Percentiles rank a stretch among this genome's conserved stretches.
Conservation (phyloP, 495 filamentous ascomycete genomes). For the Lepidopterella palustris region DNA sequence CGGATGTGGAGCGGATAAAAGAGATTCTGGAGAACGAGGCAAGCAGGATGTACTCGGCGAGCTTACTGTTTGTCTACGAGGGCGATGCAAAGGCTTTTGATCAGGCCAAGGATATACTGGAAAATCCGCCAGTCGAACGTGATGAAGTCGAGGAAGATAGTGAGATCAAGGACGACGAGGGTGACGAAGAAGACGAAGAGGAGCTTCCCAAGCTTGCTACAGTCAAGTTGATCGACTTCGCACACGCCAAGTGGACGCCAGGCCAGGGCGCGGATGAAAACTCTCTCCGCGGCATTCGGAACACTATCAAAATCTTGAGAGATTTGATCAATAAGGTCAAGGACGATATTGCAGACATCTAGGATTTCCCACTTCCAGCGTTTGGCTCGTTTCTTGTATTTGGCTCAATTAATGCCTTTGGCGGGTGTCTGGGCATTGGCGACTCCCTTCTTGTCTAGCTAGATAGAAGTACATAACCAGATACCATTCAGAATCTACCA, state of each 20-base stretch:
- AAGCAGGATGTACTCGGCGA: slow-evolving; percentile 90
- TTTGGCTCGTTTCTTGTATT: too few species aligned
- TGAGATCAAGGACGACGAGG: slow-evolving; percentile 50
- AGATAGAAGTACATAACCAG: slow-evolving; percentile 5
- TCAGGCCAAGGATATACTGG: slow-evolving; percentile 53
- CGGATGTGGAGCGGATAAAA: slow-evolving; percentile 60
- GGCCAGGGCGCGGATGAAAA: slow-evolving; percentile 88
- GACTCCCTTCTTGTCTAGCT: not conserved
- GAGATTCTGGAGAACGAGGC: slow-evolving; percentile 65
- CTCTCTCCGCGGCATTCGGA: slow-evolving; percentile 66
- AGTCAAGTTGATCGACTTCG: slow-evolving; percentile 93
- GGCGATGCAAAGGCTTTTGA: slow-evolving; percentile 60
- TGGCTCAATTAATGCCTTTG: too few species aligned
- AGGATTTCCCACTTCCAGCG: too few species aligned
- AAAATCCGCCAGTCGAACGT: slow-evolving; percentile 41
- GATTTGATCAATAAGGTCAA: slow-evolving; percentile 44
- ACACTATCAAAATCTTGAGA: slow-evolving; percentile 61
- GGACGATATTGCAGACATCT: slow-evolving; percentile 1
- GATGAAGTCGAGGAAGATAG: slow-evolving; percentile 40
- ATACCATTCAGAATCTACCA: slow-evolving; percentile 13
- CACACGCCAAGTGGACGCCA: slow-evolving; percentile 82
- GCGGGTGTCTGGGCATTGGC: not conserved
- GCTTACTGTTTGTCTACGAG: slow-evolving; percentile 86
- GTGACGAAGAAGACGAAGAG: slow-evolving; percentile 61
- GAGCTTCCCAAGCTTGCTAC: slow-evolving; percentile 66